Evolutionary conservation across 2,329 filamentous ascomycete genomes (phyloP), one percentile per base, ranked within the genome.

Genomic region (Fusarium sp.): DNA sequence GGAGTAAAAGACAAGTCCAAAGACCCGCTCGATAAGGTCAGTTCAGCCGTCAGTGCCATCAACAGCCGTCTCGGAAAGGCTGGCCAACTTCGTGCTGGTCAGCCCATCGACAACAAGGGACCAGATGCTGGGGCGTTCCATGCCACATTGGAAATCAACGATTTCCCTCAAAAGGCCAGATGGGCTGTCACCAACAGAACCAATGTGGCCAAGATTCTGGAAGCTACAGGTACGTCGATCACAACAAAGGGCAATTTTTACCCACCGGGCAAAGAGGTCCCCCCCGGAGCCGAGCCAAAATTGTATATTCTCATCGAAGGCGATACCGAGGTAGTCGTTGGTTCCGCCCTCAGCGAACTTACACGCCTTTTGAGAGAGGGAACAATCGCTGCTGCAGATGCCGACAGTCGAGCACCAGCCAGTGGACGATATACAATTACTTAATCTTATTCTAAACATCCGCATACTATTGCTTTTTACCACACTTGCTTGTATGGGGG

Each of bases 121-220:
- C 96, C 96, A 1, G 96, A 99, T 81, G 96, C 96, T 6, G 96
- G 96, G 55, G 94, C 95, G 1, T 99, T 94, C 87, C 96, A 99
- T 80, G 95, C 96, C 18, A 98, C 95, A 7, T 87, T 99, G 68
- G 96, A 98, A 82, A 99, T 99, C 88, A 99, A 99, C 82, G 96
- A 99, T 82, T 98, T 98, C 82, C 96, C 96, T 37, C 96, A 99
- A 81, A 98, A 98, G 86, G 96, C 96, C 71, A 90, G 96, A 75
- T 99, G 96, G 96, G 95, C 94, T 14, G 96, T 99, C 83, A 99
- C 96, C 41, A 99, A 99, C 81, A 90, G 96, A 72, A 98, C 96
- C 38, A 99, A 99, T 78, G 96, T 99, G 62, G 95, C 95, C 75
- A 99, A 98, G 86, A 98, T 99, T 75, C 87, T 99, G 71, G 96